Conservation (phyloP, 495 filamentous ascomycete genomes). For the Penicillium turbatum region DNA sequence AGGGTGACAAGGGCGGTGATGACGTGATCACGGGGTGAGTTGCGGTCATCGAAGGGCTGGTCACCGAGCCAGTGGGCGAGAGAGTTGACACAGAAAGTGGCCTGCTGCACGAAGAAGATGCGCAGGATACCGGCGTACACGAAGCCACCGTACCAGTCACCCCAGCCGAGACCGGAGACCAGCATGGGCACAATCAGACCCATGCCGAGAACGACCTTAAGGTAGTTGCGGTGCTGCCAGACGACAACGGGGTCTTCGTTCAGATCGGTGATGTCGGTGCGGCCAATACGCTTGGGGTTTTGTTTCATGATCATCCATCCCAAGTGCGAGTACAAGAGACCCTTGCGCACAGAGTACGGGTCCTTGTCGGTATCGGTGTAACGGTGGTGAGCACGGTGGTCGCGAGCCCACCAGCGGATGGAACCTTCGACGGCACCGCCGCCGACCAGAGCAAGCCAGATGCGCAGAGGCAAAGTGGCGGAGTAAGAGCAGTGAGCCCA, state of each 20-base stretch:
- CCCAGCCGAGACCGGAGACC: slow-evolving; percentile 82
- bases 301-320: slow-evolving; percentile 95
- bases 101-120: slow-evolving; percentile 98
- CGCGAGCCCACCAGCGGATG: slow-evolving; percentile 94
- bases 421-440: slow-evolving; percentile 96
- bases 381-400: slow-evolving; percentile 95
- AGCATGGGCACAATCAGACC: slow-evolving; percentile 78
- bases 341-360: slow-evolving; percentile 98
- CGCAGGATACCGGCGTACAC: slow-evolving; percentile 93
- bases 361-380: slow-evolving; percentile 99
- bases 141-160: slow-evolving; percentile 86
- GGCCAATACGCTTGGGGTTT: slow-evolving; percentile 88
- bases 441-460: slow-evolving; percentile 88
- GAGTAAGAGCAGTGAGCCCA: slow-evolving; percentile 97
- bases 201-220: slow-evolving; percentile 86
- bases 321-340: slow-evolving; percentile 91
- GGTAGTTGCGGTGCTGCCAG: slow-evolving; percentile 92
- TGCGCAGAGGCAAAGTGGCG: slow-evolving; percentile 78
- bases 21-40: slow-evolving; percentile 94
- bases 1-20: slow-evolving; percentile 94
- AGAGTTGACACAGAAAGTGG: slow-evolving; percentile 99
- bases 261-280: slow-evolving; percentile 93
- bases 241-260: slow-evolving; percentile 93
- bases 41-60: slow-evolving; percentile 98
- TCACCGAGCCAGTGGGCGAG: slow-evolving; percentile 98